phyloP scores from a whole-genome alignment of 2,329 filamentous ascomycete genomes.

The Blumeria graminis region DNA sequence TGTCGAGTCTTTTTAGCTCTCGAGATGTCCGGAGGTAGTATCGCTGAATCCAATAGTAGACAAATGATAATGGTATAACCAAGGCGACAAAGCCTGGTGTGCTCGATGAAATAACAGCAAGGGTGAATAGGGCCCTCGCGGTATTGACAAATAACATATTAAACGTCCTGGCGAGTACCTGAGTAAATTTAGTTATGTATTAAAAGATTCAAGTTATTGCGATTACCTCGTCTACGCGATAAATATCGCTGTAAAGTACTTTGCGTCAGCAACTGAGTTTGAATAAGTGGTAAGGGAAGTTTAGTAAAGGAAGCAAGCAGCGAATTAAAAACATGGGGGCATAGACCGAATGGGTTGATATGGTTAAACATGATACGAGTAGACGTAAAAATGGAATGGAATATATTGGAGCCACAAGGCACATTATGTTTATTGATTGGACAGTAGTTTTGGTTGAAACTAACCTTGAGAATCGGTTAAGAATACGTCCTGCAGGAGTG shows the following conservation, averaged over 20 bases:
- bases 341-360: no score
- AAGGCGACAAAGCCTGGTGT: slow-evolving; percentile 61
- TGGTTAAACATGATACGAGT: no score
- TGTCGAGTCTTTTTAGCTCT: slow-evolving; percentile 88
- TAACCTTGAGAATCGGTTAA: slow-evolving; percentile 85
- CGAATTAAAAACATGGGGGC: no score
- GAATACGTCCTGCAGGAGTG: slow-evolving; percentile 81
- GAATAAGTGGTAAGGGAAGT: neutral
- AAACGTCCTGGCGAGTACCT: slow-evolving; percentile 87
- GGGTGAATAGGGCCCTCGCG: slow-evolving; percentile 55
- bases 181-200: slow-evolving; percentile 44
- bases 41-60: slow-evolving; percentile 83
- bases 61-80: slow-evolving; percentile 53
- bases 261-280: slow-evolving; percentile 8
- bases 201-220: slow-evolving; percentile 5
- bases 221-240: slow-evolving; percentile 19
- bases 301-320: no score
- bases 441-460: slow-evolving; percentile 11
- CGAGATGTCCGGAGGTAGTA: slow-evolving; percentile 94
- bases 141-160: slow-evolving; percentile 81
- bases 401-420: no score
- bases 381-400: no score
- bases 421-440: no score
- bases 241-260: slow-evolving; percentile 22
- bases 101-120: slow-evolving; percentile 59